Evolutionary conservation across 2,329 filamentous ascomycete species (phyloP), one percentile per base, ranked within the genome.

Genomic region (Mycosphaerella sp.): DNA sequence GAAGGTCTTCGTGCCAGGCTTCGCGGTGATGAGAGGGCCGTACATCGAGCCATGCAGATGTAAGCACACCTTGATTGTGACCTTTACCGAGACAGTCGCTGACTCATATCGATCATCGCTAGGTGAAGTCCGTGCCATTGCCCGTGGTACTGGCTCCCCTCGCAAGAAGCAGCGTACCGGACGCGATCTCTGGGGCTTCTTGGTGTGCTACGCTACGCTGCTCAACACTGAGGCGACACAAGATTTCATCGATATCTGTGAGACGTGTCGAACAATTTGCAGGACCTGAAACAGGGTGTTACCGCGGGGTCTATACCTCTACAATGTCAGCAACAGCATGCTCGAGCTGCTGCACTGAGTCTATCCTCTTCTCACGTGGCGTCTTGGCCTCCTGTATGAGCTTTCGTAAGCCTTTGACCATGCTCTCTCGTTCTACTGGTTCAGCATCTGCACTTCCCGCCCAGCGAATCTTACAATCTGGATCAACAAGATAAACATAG

Each of bases 401-500:
- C 58, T 79, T 78, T 62, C 72, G 75, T 37, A 88, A 65, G 2
- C 83, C 82, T 66, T 75, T 86, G 36, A 80, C 79, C 65, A 94
- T 66, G 37, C 81, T 79, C 47, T 83, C 78, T 58, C 75, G 77
- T 73, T 94, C 88, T 14, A 79, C 78, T 0, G 77, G 77, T 55
- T 82, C 76, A 41, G 83, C 81, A 41, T 76, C 67, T 10, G 84
- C 87, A 64, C 89, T 95, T 3, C 87, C 93, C 0, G 91, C 93
- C 93, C 93, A 98, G 50, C 93, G 80, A 61, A 98, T 94, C 71
- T 83, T 86, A 68, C 89, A 95, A 57, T 90, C 77, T 56, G 83
- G 77, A 68, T 98, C 93, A 52, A 98, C 76, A 42, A 98, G 76
- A 70, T 95, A 98, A 4, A 90, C 85, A 71, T 96, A 97, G 34